These are phyloP conservation scores for Nakaseomyces kungkrabaensis DNA, from an alignment of 1,139 yeast species.

Conservation along the genomic window DNA sequence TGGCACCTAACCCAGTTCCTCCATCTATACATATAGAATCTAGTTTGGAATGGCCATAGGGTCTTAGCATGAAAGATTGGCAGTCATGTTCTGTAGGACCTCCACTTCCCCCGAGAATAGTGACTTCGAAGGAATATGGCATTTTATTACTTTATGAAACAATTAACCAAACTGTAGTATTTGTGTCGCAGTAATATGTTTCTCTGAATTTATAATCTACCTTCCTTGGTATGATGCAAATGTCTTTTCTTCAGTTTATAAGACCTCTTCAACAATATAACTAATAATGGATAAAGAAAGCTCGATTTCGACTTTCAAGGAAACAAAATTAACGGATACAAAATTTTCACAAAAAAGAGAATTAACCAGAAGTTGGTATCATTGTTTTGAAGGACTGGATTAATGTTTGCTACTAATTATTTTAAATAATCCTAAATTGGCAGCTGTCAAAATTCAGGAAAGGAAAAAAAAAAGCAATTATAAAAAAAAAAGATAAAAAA, in stretches of 20 bases:
- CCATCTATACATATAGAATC: slow-evolving; percentile 61
- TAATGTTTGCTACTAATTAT: background rate
- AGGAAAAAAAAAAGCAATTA: background rate
- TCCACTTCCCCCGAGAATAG: slow-evolving; percentile 66
- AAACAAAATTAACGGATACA: too few relatives aligned
- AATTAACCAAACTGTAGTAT: too few relatives aligned
- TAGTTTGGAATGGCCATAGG: slow-evolving; percentile 33
- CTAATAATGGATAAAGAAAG: too few relatives aligned
- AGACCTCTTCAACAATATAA: too few relatives aligned
- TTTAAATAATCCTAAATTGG: background rate
- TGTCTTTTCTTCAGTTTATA: too few relatives aligned
- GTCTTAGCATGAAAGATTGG: slow-evolving; percentile 58
- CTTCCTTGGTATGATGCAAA: too few relatives aligned
- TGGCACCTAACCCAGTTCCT: slow-evolving; percentile 58
- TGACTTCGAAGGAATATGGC: slow-evolving; percentile 35
- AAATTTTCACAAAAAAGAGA: too few relatives aligned
- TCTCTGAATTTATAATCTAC: too few relatives aligned
- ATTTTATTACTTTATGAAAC: background rate
- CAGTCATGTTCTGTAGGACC: slow-evolving; percentile 66
- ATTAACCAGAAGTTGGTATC: background rate
- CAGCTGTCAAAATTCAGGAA: background rate
- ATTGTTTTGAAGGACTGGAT: too few relatives aligned
- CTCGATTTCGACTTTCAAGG: too few relatives aligned
- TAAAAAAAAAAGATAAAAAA: background rate
- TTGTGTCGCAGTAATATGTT: too few relatives aligned